Percentiles rank a stretch among this genome's conserved stretches.
Conservation (phyloP, 306 rosid genomes). For the Cercis canadensis region DNA sequence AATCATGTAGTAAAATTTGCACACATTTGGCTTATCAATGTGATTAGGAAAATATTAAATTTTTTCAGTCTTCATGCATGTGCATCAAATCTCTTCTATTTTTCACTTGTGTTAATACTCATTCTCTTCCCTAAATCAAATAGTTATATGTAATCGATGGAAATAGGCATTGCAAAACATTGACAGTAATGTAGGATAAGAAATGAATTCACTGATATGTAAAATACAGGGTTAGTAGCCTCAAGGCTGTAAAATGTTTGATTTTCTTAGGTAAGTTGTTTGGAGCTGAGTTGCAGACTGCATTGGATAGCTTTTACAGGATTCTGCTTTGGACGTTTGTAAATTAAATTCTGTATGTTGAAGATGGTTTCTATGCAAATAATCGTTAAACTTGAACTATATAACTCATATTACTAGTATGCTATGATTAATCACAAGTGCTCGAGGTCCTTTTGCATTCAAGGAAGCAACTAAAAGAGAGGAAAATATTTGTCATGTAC, state of each 20-base stretch:
- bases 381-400: too few species aligned
- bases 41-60: conserved; percentile 12
- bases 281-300: background rate
- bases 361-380: too few species aligned
- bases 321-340: background rate
- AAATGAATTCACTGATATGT: background rate
- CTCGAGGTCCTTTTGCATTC: background rate
- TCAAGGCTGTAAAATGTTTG: background rate
- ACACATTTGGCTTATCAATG: conserved; percentile 39
- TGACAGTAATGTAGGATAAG: background rate
- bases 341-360: too few species aligned
- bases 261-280: background rate
- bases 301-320: background rate
- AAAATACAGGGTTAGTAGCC: background rate
- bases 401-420: background rate
- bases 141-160: background rate
- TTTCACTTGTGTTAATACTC: background rate
- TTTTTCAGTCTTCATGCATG: background rate
- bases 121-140: background rate
- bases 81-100: background rate
- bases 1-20: conserved; percentile 31
- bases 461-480: background rate
- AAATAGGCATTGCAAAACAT: background rate
- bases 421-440: background rate
- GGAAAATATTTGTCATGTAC: background rate